Evolutionary conservation across 192 early-diverging fungal species (phyloP), one percentile per base, ranked within the genome.

Genomic region (Allomyces macrogynus): DNA sequence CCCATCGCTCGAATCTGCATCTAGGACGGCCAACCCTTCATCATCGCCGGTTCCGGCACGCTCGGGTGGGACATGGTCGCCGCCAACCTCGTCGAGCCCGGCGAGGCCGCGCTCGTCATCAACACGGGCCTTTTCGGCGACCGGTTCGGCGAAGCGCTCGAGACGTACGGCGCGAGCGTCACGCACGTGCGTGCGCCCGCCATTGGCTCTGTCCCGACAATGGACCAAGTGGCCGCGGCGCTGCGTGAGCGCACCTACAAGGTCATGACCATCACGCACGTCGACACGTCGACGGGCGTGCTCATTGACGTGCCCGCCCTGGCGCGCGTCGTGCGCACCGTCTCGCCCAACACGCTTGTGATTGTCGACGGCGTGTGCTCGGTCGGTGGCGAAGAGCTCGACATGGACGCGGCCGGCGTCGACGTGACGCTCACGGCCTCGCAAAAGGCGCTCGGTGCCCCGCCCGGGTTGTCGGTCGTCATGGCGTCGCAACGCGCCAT

Each of bases 1-100:
- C n/a, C n/a, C 10, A 16, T 40, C 32, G 4, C 32, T 40, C 32
- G 32, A 40, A 7, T 8, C 7, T 40, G 7, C 8, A 40, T 40
- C 3, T 40, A 76, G 61, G 75, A 73, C 10, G 91, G 82, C 11
- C 95, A 98, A 75, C 95, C 95, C 23, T 91, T 98, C 71, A 79
- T 98, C 69, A 78, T 95, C 62, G 85, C 95, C 54, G 95, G 92
- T 61, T 94, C 91, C 9, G 92, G 92, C n/a, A 98, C 92, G 10
- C 76, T 95, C n/a, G 91, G 91, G 14, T 98, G 95, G 95, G 95
- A 98, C 78, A 87, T 90, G 81, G 87, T 87, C 32, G 89, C 89
- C 24, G 84, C 87, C 42, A 98, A 98, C 77, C 76, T 95, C 62
- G 63, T 95, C 16, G 90, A 94, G 76, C 83, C 84, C 40, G 89